phyloP scores from a whole-genome alignment of 768 basidiomycete genomes.

The Calocera cornea region DNA sequence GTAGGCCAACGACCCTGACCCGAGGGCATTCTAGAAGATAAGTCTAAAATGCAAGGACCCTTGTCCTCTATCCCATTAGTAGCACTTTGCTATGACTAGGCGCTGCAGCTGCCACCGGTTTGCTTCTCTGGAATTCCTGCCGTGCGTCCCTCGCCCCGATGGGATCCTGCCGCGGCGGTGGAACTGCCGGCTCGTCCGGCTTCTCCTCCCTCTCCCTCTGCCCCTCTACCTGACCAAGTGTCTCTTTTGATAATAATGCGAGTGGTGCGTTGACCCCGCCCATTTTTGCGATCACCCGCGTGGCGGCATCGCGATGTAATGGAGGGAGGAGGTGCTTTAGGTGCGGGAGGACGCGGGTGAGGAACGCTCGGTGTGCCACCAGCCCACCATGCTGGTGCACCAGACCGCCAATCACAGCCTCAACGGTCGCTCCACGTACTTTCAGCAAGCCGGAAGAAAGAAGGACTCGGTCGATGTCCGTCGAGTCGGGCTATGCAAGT shows the following conservation, averaged over 20 bases:
- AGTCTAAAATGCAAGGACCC: not conserved
- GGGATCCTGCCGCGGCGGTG: not conserved
- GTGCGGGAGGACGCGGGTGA: slow-evolving; percentile 31
- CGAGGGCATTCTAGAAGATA: too few relatives aligned
- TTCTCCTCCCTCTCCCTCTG: not conserved
- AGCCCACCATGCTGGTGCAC: slow-evolving; percentile 49
- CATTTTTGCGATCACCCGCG: not conserved
- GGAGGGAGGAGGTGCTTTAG: slow-evolving; percentile 7
- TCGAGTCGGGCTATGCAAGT: not conserved
- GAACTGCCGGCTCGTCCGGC: not conserved
- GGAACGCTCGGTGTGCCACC: slow-evolving; percentile 31
- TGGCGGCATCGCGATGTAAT: not conserved
- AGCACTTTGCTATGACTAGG: slow-evolving; percentile 5
- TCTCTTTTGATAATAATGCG: not conserved
- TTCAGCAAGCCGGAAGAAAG: slow-evolving; percentile 55
- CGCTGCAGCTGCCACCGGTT: not conserved
- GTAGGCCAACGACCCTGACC: too few relatives aligned
- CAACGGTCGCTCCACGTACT: slow-evolving; percentile 61
- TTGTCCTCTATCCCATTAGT: not conserved
- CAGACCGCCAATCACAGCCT: slow-evolving; percentile 61
- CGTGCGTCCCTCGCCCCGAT: not conserved
- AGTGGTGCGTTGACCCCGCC: not conserved
- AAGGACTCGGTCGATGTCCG: not conserved
- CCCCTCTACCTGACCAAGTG: not conserved
- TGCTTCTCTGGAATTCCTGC: not conserved